These are phyloP conservation scores for Mycena leptocephala DNA, from an alignment of 768 basidiomycete species.

Conservation along the genomic window DNA sequence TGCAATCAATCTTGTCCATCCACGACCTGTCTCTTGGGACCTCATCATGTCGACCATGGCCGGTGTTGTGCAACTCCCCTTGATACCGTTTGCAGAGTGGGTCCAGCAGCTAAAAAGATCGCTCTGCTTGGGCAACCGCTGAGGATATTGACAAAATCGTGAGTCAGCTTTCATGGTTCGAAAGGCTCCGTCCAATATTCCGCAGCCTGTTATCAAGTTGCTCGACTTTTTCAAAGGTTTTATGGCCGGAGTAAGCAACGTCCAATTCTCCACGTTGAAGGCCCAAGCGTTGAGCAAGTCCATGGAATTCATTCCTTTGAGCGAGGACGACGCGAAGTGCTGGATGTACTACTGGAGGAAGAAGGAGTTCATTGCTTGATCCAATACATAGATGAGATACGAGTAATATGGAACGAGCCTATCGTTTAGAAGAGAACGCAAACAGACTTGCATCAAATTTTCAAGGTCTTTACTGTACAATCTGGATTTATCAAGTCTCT, in stretches of 20 bases:
- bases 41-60: slow-evolving; percentile 43
- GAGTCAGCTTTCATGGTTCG: not conserved
- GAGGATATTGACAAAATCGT: slow-evolving; percentile 22
- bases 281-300: not conserved
- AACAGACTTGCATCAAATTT: too few species aligned
- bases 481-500: not conserved
- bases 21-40: slow-evolving; percentile 50
- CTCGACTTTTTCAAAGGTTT: slow-evolving; percentile 8
- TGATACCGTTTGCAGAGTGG: slow-evolving; percentile 19
- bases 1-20: slow-evolving; percentile 56
- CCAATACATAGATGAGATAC: too few species aligned
- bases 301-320: not conserved
- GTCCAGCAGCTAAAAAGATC: not conserved
- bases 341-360: slow-evolving; percentile 25
- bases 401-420: too few species aligned
- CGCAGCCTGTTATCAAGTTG: slow-evolving; percentile 10
- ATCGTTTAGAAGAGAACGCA: too few species aligned
- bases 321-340: not conserved
- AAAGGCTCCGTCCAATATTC: not conserved
- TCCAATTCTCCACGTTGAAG: not conserved
- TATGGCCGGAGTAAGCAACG: not conserved
- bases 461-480: too few species aligned
- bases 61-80: not conserved
- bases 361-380: not conserved
- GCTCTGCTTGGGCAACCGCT: not conserved